Base-by-base conservation (phyloP, 805 yeast genomes). In the Pichia ethanolica region DNA sequence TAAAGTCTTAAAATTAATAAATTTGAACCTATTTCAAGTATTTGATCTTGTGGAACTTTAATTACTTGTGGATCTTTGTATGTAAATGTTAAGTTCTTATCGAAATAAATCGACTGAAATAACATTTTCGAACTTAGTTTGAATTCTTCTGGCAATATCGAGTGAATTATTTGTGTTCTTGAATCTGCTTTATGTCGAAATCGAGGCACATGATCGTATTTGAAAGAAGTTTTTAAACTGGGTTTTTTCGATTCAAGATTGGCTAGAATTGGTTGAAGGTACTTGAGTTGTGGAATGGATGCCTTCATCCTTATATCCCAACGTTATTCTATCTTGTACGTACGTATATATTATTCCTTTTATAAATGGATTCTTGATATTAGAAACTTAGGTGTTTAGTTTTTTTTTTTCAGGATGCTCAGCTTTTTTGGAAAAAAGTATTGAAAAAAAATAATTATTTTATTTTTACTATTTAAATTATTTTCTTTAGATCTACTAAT, bases 141-240 rank as follows among this genome's bases (percentile, higher is more conserved):
- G 39, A 50, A 63, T 34, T 56, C 57, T 9, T 46, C 37, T 1
- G 68, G 67, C 26, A 64, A 37, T 12, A 64, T 50, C 27, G 45
- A 44, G 28, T 51, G 50, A 5, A 64, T 42, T 14, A 62, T 54
- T 4, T 55, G 45, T 3, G 59, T 52, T 42, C 65, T 47, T 3
- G 63, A 53, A 28, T 58, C 58, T 5, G 60, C 58, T 32, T 48
- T 56, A 33, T 58, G 54, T 41, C 63, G 42, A 45, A 58, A 61
- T 9, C 40, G 48, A 7, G 52, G 28, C 34, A 52, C 44, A 37
- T 50, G 45, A 9, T 51, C 35, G 43, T 54, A 60, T 46, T 54
- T 55, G 35, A 46, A 48, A 9, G 32, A 33, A 8, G 44, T 14
- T 9, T 56, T 39, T 12, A 46, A 11, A 9, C 39, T 35, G 5